Base-by-base conservation (phyloP, 768 basidiomycete genomes). In the Calocybe gangraenosa region DNA sequence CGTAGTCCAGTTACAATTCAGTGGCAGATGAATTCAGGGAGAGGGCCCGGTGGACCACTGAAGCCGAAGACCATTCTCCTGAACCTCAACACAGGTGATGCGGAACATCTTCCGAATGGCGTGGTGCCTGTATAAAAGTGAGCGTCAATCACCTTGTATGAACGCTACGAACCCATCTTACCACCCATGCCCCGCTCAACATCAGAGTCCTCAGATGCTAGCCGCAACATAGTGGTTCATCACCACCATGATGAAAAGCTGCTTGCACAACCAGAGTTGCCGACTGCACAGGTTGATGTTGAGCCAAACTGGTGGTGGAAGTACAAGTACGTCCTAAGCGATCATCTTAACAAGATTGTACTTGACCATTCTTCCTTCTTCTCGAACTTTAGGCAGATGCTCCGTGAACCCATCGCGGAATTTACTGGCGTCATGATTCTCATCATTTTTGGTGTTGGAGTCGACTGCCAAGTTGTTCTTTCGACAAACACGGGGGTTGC, bases 361-460 rank as follows among this genome's bases (percentile, higher is more conserved):
- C 25, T 28, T 35, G 34, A 7, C 7, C 34, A 6, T 18, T 6
- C 14, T 18, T 5, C 34, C n/a, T n/a, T 35, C 13, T 7, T 18
- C 34, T n/a, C 14, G 13, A 18, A 31, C 30, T 31, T 31, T 21
- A 64, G 64, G 17, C 62, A 65, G 50, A 52, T 59, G 42, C 50
- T 66, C 13, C 60, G 63, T 28, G 63, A 65, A 48, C 56, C 74
- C n/a, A 67, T 69, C 6, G 79, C 76, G 18, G 78, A 80, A 55
- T 80, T 79, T 53, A 50, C 74, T 31, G 78, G 79, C 17, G 70
- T 72, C 13, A 72, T 75, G 73, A 64, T 79, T 28, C 61, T 79
- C 7, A 58, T 76, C 47, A 70, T 79, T 45, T 74, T 80, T 42
- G 78, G 79, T 14, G 65, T 58, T 31, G 78, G 73, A 41, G 69